A percentile compares a stretch with the other conserved stretches of the same genome.
phyloP scores from a whole-genome alignment of 306 rosid species.

The Vigna reflexopilosa region DNA sequence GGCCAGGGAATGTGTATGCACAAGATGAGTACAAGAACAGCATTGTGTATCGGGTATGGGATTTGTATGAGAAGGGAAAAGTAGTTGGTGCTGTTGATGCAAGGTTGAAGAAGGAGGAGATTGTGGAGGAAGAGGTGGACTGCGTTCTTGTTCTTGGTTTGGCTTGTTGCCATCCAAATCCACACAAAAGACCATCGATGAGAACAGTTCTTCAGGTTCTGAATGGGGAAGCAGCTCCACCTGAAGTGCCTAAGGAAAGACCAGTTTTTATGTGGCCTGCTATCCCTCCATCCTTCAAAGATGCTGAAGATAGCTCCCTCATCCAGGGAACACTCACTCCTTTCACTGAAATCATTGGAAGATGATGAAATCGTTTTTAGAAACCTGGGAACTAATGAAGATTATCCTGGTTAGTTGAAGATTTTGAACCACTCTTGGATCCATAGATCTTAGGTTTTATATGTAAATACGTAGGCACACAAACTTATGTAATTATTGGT shows the following conservation, averaged over 20 bases:
- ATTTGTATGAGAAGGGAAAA: slow-evolving; percentile 51
- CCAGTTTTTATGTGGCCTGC: slow-evolving; percentile 84
- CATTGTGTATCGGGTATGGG: slow-evolving; percentile 77
- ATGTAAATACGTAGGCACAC: no score
- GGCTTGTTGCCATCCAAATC: slow-evolving; percentile 90
- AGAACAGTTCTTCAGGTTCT: slow-evolving; percentile 66
- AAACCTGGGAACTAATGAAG: not conserved
- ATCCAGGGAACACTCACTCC: slow-evolving; percentile 36
- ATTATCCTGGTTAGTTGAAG: no score
- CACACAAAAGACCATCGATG: slow-evolving; percentile 70
- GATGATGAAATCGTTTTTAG: slow-evolving; percentile 46
- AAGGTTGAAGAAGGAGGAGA: slow-evolving; percentile 39
- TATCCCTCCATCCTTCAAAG: slow-evolving; percentile 58
- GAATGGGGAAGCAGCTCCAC: slow-evolving; percentile 63
- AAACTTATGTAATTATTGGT: no score
- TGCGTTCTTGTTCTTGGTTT: slow-evolving; percentile 64
- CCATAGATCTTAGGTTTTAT: no score
- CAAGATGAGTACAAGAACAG: slow-evolving; percentile 57
- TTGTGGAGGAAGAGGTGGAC: slow-evolving; percentile 32
- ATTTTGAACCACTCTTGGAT: no score
- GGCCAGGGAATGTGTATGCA: slow-evolving; percentile 54
- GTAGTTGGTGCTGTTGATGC: slow-evolving; percentile 55
- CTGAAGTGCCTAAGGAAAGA: slow-evolving; percentile 55
- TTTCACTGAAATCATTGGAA: slow-evolving; percentile 53
- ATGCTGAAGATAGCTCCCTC: slow-evolving; percentile 31